Evolutionary conservation across 495 filamentous ascomycete species (phyloP), one percentile per base, ranked within the genome.

Genomic region (Annulohypoxylon maeteangense): DNA sequence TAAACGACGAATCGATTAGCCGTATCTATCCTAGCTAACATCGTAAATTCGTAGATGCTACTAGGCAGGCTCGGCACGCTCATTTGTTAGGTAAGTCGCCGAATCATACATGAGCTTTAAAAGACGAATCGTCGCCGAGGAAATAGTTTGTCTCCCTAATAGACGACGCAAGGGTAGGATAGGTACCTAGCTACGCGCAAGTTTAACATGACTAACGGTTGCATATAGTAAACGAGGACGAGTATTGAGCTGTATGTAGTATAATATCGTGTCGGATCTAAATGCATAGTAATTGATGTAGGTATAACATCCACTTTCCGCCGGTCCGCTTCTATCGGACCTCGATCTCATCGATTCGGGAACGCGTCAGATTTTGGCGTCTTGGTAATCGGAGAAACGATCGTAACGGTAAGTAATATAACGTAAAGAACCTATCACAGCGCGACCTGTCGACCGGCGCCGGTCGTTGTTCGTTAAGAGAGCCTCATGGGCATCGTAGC

Each of bases 281-380:
- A 38, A 56, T 32, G 27, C 29, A 47, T 44, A 64, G 16, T 16
- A 25, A 20, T 55, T 36, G 18, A 25, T 23, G 23, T 51, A 29
- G 3, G 7, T 18, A 1, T 5, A 11, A 34, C 56, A 67, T 62
- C 63, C 63, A 71, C 69, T 64, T 72, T 55, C 59, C 58, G 50
- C 23, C 40, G 11, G 27, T 65, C 64, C 70, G 64, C 70, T 38
- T 48, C 11, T 50, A 47, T 47, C 67, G 54, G 44, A 45, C 42
- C 27, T 59, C 27, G 14, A 65, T 34, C 11, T 45, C 29, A 29
- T 29, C 58, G 27, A 36, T 44, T 58, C 61, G 51, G 31, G 23
- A 6, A 59, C 56, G 61, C 57, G 65, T 73, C 61, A 73, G 48
- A 69, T 73, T 59, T 55, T 66, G 62, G 65, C 50, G 56, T 62